These are phyloP conservation scores for Hydrangea macrophylla DNA, from an alignment of 148 eudicot genomes.

Conservation along the genomic window DNA sequence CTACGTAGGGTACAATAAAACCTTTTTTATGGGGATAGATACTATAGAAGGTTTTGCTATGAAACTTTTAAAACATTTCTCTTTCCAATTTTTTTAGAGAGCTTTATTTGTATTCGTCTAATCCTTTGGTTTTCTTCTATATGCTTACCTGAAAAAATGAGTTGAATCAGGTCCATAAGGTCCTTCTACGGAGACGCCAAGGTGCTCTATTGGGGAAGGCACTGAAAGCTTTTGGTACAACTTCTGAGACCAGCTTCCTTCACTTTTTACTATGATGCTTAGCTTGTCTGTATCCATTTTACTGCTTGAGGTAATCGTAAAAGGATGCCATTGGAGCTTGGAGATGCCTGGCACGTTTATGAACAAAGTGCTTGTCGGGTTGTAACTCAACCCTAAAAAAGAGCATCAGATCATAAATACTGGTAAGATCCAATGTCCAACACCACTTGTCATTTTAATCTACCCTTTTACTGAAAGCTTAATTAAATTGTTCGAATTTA, in stretches of 20 bases:
- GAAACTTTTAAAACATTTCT: neutral
- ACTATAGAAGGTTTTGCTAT: neutral
- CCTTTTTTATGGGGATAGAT: neutral
- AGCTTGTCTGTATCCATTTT: conserved; percentile 49
- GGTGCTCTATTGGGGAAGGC: conserved; percentile 31
- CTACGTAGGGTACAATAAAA: too few relatives aligned
- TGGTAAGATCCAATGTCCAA: neutral
- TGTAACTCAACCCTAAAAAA: conserved; percentile 42
- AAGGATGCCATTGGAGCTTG: conserved; percentile 86
- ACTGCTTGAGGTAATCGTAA: conserved; percentile 54
- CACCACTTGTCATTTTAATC: too few relatives aligned
- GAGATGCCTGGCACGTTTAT: conserved; percentile 56
- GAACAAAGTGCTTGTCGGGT: conserved; percentile 62
- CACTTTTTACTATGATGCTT: conserved; percentile 57
- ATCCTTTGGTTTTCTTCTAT: neutral
- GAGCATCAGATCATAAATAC: neutral
- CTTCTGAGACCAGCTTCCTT: conserved; percentile 66
- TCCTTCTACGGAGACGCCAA: conserved; percentile 67
- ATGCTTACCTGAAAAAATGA: conserved; percentile 48
- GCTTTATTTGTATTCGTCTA: neutral
- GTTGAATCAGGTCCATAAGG: conserved; percentile 68
- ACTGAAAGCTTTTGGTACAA: conserved; percentile 33
- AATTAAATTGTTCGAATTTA: neutral
- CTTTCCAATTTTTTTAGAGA: neutral
- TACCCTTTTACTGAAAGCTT: neutral